Conservation (phyloP, 2,329 filamentous ascomycete species). For the Calycina marina region DNA sequence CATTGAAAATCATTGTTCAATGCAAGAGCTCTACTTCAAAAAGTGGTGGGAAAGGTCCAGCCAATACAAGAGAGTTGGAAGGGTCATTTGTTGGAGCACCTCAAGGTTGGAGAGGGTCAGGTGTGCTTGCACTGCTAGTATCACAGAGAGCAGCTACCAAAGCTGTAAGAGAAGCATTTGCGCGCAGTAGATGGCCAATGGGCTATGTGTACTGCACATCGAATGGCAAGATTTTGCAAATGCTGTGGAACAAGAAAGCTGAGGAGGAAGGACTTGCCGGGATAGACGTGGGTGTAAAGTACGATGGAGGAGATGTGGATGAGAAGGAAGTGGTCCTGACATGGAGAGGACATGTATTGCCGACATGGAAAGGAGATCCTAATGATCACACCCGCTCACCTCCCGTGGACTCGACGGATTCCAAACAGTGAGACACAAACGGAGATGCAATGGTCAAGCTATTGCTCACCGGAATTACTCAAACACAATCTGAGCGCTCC, state of each 20-base stretch:
- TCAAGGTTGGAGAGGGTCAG: slow-evolving; percentile 49
- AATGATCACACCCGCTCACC: neutral
- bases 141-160: slow-evolving; percentile 57
- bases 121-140: slow-evolving; percentile 58
- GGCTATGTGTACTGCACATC: slow-evolving; percentile 49
- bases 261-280: slow-evolving; percentile 48
- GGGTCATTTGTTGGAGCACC: slow-evolving; percentile 66
- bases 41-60: slow-evolving; percentile 30
- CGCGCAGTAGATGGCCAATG: slow-evolving; percentile 53
- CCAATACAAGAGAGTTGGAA: slow-evolving; percentile 58
- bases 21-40: slow-evolving; percentile 49
- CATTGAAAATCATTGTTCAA: slow-evolving; percentile 40
- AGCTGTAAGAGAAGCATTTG: slow-evolving; percentile 61
- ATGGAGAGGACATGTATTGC: slow-evolving; percentile 30
- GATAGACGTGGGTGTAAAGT: slow-evolving; percentile 34
- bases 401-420: neutral
- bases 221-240: slow-evolving; percentile 46
- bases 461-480: neutral
- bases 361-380: neutral
- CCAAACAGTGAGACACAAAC: neutral
- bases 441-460: neutral
- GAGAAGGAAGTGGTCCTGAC: slow-evolving; percentile 34
- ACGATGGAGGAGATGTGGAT: slow-evolving; percentile 20
- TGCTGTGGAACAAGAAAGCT: slow-evolving; percentile 58
- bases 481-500: neutral